Percentiles rank a stretch among this genome's conserved stretches.
Conservation (phyloP, 2,329 filamentous ascomycete genomes). For the Cladophialophora psammophila region DNA sequence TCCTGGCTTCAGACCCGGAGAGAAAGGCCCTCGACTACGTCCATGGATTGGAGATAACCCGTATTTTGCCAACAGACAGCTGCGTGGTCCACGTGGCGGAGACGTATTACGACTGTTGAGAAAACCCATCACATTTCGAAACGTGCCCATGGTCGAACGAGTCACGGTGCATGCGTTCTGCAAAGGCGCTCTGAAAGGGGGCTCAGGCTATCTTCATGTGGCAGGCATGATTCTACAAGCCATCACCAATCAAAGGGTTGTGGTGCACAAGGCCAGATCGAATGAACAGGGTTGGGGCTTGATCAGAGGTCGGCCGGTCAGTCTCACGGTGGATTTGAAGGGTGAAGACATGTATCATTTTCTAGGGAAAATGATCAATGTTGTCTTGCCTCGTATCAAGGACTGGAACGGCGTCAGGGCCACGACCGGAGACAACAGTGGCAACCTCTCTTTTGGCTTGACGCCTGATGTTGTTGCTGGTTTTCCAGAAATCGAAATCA, state of each 20-base stretch:
- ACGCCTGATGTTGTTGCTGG: conserved; percentile 75
- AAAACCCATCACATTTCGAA: conserved; percentile 74
- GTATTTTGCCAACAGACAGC: conserved; percentile 90
- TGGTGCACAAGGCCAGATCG: conserved; percentile 72
- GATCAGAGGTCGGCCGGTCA: conserved; percentile 71
- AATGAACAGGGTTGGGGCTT: conserved; percentile 80
- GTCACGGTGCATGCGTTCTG: conserved; percentile 81
- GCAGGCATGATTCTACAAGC: conserved; percentile 84
- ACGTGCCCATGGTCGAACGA: conserved; percentile 80
- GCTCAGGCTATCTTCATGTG: conserved; percentile 79
- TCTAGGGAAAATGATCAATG: conserved; percentile 84
- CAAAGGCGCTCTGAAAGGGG: conserved; percentile 71
- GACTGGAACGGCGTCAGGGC: conserved; percentile 86
- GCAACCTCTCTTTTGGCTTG: conserved; percentile 86
- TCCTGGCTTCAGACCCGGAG: conserved; percentile 71
- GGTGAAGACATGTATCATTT: conserved; percentile 90
- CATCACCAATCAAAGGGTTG: conserved; percentile 78
- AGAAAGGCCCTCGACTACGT: conserved; percentile 72
- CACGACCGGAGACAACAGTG: conserved; percentile 81
- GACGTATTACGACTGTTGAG: conserved; percentile 61
- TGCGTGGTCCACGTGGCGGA: conserved; percentile 82
- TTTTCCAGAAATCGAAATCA: conserved; percentile 94
- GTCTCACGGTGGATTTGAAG: conserved; percentile 75
- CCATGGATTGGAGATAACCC: conserved; percentile 89
- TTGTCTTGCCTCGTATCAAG: conserved; percentile 94